These are phyloP conservation scores for Beauveria medogensis DNA, from an alignment of 2,329 filamentous ascomycete genomes.

Conservation along the genomic window DNA sequence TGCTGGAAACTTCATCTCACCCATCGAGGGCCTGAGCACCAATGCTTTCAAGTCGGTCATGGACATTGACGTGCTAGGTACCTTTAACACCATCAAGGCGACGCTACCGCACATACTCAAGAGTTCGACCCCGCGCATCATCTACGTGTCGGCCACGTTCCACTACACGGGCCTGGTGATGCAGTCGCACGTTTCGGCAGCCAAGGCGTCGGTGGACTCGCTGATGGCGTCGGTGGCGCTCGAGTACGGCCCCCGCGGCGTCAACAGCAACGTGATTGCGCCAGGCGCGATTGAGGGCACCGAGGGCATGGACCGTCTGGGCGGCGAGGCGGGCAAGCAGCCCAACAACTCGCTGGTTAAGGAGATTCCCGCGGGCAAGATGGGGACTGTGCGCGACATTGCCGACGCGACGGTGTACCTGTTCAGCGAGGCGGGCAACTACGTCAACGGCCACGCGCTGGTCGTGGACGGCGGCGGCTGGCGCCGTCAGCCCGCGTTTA, in stretches of 20 bases:
- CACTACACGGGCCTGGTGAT: constrained; percentile 82
- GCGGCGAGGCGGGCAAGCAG: constrained; percentile 27
- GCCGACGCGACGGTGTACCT: constrained; percentile 86
- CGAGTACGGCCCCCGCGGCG: constrained; percentile 80
- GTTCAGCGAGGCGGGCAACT: constrained; percentile 78
- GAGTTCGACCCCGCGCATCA: constrained; percentile 72
- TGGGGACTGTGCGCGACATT: constrained; percentile 77
- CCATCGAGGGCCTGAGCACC: constrained; percentile 69
- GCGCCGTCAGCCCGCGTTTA: constrained; percentile 40
- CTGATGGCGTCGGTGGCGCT: constrained; percentile 72
- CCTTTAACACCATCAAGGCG: constrained; percentile 91
- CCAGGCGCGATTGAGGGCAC: constrained; percentile 82
- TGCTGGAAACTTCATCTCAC: constrained; percentile 89
- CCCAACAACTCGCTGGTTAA: constrained; percentile 26
- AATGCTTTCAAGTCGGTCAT: constrained; percentile 96
- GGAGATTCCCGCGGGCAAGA: constrained; percentile 63
- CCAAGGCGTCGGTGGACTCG: constrained; percentile 85
- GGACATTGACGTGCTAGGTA: constrained; percentile 90
- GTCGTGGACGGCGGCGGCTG: constrained; percentile 62
- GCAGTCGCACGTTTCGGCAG: constrained; percentile 83
- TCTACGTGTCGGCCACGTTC: constrained; percentile 84
- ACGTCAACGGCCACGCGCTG: constrained; percentile 73
- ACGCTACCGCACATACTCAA: constrained; percentile 72
- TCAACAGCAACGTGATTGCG: constrained; percentile 82
- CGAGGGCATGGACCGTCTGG: constrained; percentile 65